Base-by-base conservation (phyloP, 2,329 filamentous ascomycete genomes). In the Didymellaceae sp. region DNA sequence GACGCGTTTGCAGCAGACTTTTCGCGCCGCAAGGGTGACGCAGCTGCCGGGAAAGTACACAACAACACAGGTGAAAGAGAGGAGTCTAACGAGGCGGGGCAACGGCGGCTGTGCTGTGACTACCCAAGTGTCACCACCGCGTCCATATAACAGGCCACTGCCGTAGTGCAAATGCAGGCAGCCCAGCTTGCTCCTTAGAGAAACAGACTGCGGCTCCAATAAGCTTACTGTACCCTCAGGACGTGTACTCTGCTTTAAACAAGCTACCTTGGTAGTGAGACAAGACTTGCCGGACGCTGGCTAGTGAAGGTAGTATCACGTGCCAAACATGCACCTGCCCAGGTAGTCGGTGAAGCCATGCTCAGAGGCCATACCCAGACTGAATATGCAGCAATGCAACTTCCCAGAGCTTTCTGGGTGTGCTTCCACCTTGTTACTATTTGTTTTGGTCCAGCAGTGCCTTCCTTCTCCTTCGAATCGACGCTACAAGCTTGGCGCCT, bases 401-500 rank as follows among this genome's bases (percentile, higher is more conserved):
- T 16, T n/a, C 37, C 16, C 21, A 24, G 20, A 24, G 34, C 25
- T 22, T n/a, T 14, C 18, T 9, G 13, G 9, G 30, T n/a, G 20
- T 37, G 11, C 25, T 30, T 41, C 37, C 25, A 25, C 20, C 31
- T 11, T 17, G 16, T 45, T 31, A 31, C 52, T 59, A 57, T 57
- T 62, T 63, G 61, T 63, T 58, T 48, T 52, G 41, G 42, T 37
- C 25, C 42, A 30, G 25, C 38, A 48, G 54, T 54, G 40, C 22
- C 61, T 63, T 56, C 61, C 54, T 41, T 39, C 35, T 53, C 30
- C 33, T 35, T 41, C 48, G 25, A 26, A 35, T 34, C 39, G 40
- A 34, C 53, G 44, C 52, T 54, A 52, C 40, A 8, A 31, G 17
- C 61, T 62, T 66, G 61, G 64, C 59, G 31, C 44, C 18, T 49